These are phyloP conservation scores for Aureobasidium sp. DNA, from an alignment of 2,329 filamentous ascomycete species.

Conservation along the genomic window DNA sequence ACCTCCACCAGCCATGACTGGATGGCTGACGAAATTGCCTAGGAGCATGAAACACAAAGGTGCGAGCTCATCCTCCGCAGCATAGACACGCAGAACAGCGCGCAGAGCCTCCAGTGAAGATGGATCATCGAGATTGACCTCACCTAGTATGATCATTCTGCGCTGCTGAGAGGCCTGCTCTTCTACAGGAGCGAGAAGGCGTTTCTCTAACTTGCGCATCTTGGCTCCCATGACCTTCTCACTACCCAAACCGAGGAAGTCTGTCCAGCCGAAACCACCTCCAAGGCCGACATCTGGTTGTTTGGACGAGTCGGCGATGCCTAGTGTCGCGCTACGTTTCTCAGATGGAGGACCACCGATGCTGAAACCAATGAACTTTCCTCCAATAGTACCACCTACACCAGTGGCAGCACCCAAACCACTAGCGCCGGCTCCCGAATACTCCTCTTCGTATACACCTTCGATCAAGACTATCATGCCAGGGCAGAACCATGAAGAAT, in stretches of 20 bases:
- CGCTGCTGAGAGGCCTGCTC: conserved; percentile 27
- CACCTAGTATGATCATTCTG: conserved; percentile 69
- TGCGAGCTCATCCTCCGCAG: conserved; percentile 51
- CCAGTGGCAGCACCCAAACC: conserved; percentile 63
- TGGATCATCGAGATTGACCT: conserved; percentile 79
- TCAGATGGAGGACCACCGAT: conserved; percentile 90
- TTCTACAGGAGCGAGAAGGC: conserved; percentile 45
- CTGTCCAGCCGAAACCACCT: conserved; percentile 91
- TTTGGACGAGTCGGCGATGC: conserved; percentile 49
- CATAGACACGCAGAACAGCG: conserved; percentile 70
- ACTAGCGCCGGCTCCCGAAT: conserved; percentile 56
- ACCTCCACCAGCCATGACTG: conserved; percentile 56
- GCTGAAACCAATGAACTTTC: conserved; percentile 82
- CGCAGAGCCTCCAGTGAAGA: conserved; percentile 72
- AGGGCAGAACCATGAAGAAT: conserved; percentile 85
- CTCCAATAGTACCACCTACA: conserved; percentile 85
- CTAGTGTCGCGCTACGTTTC: conserved; percentile 69
- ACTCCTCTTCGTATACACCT: conserved; percentile 93
- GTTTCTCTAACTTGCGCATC: conserved; percentile 74
- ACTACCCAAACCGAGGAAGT: conserved; percentile 87
- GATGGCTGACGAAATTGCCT: conserved; percentile 68
- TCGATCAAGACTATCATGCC: conserved; percentile 96
- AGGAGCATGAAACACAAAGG: conserved; percentile 68
- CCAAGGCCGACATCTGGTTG: conserved; percentile 18
- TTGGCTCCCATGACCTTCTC: conserved; percentile 73